Evolutionary conservation across 139 green algal species (phyloP).

Genomic region (Nannochloris sp.): DNA sequence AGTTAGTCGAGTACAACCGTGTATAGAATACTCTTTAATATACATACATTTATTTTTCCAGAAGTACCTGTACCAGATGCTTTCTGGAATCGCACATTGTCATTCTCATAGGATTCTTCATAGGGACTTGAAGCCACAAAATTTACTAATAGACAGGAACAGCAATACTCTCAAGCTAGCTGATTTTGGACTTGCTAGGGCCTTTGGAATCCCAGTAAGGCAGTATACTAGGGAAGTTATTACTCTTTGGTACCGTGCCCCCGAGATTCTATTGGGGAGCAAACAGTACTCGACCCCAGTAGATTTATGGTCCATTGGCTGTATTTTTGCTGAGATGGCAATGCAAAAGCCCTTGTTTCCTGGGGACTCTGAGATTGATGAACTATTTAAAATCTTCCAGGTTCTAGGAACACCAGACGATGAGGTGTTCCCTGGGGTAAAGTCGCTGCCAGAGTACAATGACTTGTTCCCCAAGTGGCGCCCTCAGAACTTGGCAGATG

Average conservation of each 20-base stretch:
- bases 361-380: constrained; percentile 72
- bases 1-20: constrained; percentile 21
- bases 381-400: constrained; percentile 65
- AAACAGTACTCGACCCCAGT: constrained; percentile 91
- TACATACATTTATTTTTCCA: constrained; percentile 27
- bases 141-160: constrained; percentile 84
- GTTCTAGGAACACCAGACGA: constrained; percentile 53
- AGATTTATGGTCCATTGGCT: constrained; percentile 96
- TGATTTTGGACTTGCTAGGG: constrained; percentile 94
- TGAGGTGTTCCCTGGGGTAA: constrained; percentile 39
- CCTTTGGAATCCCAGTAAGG: constrained; percentile 92
- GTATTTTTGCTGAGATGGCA: constrained; percentile 95
- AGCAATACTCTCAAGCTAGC: constrained; percentile 89
- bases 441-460: constrained; percentile 67
- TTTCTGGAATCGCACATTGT: constrained; percentile 84
- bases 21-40: not conserved
- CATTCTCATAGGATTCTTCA: constrained; percentile 87
- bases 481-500: constrained; percentile 17
- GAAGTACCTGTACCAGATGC: constrained; percentile 93
- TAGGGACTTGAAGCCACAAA: constrained; percentile 95
- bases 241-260: constrained; percentile 95
- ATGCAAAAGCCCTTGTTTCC: constrained; percentile 74
- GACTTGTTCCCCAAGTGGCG: constrained; percentile 26
- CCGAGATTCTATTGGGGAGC: constrained; percentile 92
- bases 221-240: constrained; percentile 97